Evolutionary conservation across 345 rosid genomes (phyloP), one percentile per base, ranked within the genome.

Genomic region (Eutrema yunnanense): DNA sequence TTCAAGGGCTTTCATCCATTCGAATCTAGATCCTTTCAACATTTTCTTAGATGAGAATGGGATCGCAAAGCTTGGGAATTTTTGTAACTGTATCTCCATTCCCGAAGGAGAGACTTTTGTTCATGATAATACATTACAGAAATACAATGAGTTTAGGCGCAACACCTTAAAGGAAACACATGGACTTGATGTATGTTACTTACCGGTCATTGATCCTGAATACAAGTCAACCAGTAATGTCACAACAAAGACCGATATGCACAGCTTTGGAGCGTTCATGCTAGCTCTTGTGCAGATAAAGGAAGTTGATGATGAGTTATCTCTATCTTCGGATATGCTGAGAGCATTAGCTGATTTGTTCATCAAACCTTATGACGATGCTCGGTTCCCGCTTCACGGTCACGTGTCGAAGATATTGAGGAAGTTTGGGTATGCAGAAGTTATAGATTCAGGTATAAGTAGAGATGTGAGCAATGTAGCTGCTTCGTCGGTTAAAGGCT

Each of bases 181-280:
- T 58, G 78, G n/a, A 5, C 78, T 66, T 40, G 64, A 69, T 75
- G 79, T 67, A 16, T 68, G 79, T 61, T 51, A 75, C 56, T 9
- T 43, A 51, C 73, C 63, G 0, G 62, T 61, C 19, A 61, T 43
- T 14, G 79, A 75, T 60, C 69, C 64, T 3, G 62, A 60, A 7
- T 51, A 60, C 56, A 41, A 43, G 11, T 34, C 62, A 60, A 75
- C 63, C 2, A 73, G 79, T 10, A 67, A 59, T 27, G 69, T 75
- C 56, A 75, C 69, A 8, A 54, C 55, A 40, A 67, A 68, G 69
- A 75, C 63, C 3, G 79, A 68, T 53, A 54, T 75, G 51, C 29
- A 68, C 29, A 61, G 70, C 70, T 75, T 75, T 62, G 79, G 79
- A 38, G 64, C 64, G 6, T 75, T 68, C 36, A 61, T 69, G 70